Conservation (phyloP, 1,139 yeast genomes). For the Zhuliangozyma parablackwelliae region DNA sequence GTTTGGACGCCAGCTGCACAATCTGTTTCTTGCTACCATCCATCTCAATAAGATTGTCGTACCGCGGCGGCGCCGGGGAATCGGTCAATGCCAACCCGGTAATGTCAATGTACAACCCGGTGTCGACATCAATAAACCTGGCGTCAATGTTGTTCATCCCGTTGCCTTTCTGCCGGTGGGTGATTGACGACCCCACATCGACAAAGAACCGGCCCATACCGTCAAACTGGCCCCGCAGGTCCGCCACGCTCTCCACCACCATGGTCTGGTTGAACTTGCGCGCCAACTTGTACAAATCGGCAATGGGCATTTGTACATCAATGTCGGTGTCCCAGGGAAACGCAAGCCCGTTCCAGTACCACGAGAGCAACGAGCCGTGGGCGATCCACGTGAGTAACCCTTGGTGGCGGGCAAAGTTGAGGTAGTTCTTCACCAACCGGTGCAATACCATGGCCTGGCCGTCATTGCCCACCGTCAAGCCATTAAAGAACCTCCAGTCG, state of each 20-base stretch:
- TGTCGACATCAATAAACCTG: conserved; percentile 69
- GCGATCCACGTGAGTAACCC: conserved; percentile 42
- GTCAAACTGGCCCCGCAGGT: conserved; percentile 14
- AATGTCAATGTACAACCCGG: conserved; percentile 72
- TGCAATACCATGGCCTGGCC: conserved; percentile 25
- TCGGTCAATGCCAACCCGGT: conserved; percentile 48
- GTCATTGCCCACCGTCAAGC: conserved; percentile 28
- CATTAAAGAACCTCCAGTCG: conserved; percentile 46
- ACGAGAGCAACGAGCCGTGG: conserved; percentile 48
- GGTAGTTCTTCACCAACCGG: conserved; percentile 26
- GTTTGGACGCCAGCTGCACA: conserved; percentile 3
- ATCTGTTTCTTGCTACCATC: conserved; percentile 9
- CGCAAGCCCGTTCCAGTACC: conserved; percentile 54
- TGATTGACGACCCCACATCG: conserved; percentile 43
- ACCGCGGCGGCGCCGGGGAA: conserved; percentile 31
- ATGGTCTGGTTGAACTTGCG: conserved; percentile 38
- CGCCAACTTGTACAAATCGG: conserved; percentile 39
- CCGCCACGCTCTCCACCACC: conserved; percentile 31
- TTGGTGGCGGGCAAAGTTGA: conserved; percentile 22
- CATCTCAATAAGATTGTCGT: conserved; percentile 3
- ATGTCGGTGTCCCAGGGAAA: conserved; percentile 57
- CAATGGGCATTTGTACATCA: conserved; percentile 53
- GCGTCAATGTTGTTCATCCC: conserved; percentile 73
- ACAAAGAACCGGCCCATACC: conserved; percentile 39
- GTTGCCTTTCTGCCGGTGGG: conserved; percentile 30